Percentiles rank a stretch among this genome's conserved stretches.
phyloP scores from a whole-genome alignment of 2,329 filamentous ascomycete species.

The Fusarium setosum region DNA sequence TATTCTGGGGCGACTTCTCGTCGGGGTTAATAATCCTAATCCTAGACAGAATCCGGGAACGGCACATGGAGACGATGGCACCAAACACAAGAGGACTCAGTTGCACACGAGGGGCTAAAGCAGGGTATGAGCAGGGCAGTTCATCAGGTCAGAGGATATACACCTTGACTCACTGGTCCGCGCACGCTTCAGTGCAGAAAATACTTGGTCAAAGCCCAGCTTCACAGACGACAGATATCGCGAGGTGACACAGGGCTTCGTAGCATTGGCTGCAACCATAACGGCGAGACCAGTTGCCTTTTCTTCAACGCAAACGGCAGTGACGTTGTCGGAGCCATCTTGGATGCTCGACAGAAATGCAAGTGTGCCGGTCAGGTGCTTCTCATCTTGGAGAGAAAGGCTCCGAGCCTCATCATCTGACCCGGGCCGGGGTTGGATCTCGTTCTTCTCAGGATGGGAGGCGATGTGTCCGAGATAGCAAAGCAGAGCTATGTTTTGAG shows the following conservation, averaged over 20 bases:
- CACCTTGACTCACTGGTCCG: slow-evolving; percentile 1
- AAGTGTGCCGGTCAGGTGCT: slow-evolving; percentile 19
- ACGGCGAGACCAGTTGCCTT: slow-evolving; percentile 2
- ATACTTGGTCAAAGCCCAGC: slow-evolving; percentile 28
- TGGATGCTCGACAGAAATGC: slow-evolving; percentile 33
- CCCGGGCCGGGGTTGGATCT: not conserved
- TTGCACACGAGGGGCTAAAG: not conserved
- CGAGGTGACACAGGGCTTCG: not conserved
- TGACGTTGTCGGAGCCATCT: slow-evolving; percentile 14
- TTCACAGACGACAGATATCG: slow-evolving; percentile 25
- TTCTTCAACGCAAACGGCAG: slow-evolving; percentile 36
- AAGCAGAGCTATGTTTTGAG: slow-evolving; percentile 31
- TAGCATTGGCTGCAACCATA: slow-evolving; percentile 37
- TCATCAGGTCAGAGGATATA: too few relatives aligned
- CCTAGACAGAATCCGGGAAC: slow-evolving; percentile 17
- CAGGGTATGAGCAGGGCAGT: not conserved
- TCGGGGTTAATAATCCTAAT: not conserved
- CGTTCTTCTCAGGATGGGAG: slow-evolving; percentile 1
- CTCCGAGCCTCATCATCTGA: not conserved
- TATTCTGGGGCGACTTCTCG: not conserved
- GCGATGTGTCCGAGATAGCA: slow-evolving; percentile 11
- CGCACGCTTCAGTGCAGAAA: slow-evolving; percentile 7
- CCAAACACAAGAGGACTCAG: not conserved
- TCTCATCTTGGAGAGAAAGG: slow-evolving; percentile 30
- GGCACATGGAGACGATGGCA: slow-evolving; percentile 23